These are phyloP conservation scores for Hypoxylon perforatum DNA, from an alignment of 495 filamentous ascomycete genomes.

Conservation along the genomic window DNA sequence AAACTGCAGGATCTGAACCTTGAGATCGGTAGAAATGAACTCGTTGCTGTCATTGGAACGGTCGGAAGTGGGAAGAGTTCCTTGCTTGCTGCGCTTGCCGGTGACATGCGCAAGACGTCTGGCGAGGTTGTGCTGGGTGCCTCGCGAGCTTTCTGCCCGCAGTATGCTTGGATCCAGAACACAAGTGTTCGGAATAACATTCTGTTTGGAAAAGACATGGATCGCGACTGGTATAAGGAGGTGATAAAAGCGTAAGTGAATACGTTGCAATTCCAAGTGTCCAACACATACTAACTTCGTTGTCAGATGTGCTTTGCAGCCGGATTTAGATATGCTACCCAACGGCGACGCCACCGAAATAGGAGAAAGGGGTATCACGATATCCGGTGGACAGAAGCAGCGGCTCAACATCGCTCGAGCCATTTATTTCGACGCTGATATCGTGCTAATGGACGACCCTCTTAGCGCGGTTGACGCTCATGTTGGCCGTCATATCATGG, in stretches of 20 bases:
- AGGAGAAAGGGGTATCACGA: conserved; percentile 82
- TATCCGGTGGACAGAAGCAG: conserved; percentile 88
- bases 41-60: conserved; percentile 89
- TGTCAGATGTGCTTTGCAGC: conserved; percentile 73
- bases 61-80: conserved; percentile 95
- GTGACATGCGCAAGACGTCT: conserved; percentile 88
- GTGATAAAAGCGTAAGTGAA: conserved; percentile 61
- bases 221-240: conserved; percentile 71
- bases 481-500: conserved; percentile 94
- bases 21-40: conserved; percentile 79
- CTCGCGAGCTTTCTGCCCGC: conserved; percentile 87
- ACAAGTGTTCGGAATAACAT: conserved; percentile 88
- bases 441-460: conserved; percentile 87
- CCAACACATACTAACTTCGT: conserved; percentile 17
- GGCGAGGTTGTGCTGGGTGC: conserved; percentile 81
- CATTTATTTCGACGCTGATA: conserved; percentile 85
- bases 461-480: conserved; percentile 87
- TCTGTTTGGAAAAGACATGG: conserved; percentile 83
- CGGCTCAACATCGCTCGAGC: conserved; percentile 85
- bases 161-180: conserved; percentile 98
- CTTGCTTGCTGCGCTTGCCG: conserved; percentile 86
- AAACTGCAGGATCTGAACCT: conserved; percentile 80
- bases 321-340: conserved; percentile 80
- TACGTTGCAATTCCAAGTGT: neutral
- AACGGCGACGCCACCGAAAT: conserved; percentile 79